Conservation (phyloP, 2,329 filamentous ascomycete species). For the Claviceps digitariae region DNA sequence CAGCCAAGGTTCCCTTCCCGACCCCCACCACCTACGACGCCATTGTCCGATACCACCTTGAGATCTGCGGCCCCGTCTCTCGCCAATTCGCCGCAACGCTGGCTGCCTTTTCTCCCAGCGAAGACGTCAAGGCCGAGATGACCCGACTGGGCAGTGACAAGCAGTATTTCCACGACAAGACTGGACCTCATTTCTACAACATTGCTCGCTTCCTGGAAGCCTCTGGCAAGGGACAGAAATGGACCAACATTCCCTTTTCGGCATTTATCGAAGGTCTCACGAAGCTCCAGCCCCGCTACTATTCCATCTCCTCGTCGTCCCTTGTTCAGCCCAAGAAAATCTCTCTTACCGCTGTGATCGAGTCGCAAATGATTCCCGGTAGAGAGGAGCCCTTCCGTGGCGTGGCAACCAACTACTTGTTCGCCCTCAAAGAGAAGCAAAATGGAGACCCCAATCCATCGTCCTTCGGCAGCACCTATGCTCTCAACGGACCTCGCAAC, state of each 20-base stretch:
- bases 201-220: conserved; percentile 72
- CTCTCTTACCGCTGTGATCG: conserved; percentile 88
- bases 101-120: conserved; percentile 78
- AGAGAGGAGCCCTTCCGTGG: conserved; percentile 75
- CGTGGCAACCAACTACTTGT: conserved; percentile 91
- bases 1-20: conserved; percentile 94
- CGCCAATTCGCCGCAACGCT: conserved; percentile 86
- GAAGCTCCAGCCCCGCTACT: conserved; percentile 96
- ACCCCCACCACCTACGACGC: conserved; percentile 94
- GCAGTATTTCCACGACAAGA: conserved; percentile 84
- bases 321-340: conserved; percentile 89
- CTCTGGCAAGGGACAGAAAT: conserved; percentile 60
- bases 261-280: conserved; percentile 84
- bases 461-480: conserved; percentile 73
- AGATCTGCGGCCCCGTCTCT: conserved; percentile 88
- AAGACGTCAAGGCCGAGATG: conserved; percentile 76
- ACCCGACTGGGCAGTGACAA: conserved; percentile 81
- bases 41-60: conserved; percentile 87
- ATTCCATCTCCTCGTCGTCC: conserved; percentile 97
- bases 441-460: conserved; percentile 73
- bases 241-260: conserved; percentile 82
- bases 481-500: conserved; percentile 79
- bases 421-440: conserved; percentile 94
- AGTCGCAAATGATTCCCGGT: conserved; percentile 65
- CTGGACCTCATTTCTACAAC: conserved; percentile 71